Evolutionary conservation across 2,329 filamentous ascomycete species (phyloP).

Genomic region (Phyllosticta paracitricarpa): DNA sequence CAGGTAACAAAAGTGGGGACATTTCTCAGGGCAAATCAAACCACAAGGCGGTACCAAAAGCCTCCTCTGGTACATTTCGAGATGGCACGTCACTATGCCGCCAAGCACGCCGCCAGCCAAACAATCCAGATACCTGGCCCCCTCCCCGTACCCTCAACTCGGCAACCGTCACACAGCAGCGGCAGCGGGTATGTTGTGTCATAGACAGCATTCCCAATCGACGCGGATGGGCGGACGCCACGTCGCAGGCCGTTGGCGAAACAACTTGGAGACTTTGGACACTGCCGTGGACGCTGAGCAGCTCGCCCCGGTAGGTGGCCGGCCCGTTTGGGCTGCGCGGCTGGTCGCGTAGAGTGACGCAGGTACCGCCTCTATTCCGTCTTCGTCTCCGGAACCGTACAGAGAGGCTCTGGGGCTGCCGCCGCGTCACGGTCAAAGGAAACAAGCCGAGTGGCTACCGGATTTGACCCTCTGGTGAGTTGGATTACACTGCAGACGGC

Average conservation of each 20-base stretch:
- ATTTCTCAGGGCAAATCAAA: neutral
- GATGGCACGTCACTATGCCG: neutral
- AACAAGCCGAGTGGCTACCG: neutral
- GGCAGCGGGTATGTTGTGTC: neutral
- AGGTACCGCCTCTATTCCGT: neutral
- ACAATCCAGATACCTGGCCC: neutral
- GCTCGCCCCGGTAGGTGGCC: no score
- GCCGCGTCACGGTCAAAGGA: neutral
- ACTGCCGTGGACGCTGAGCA: neutral
- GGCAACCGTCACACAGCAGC: neutral
- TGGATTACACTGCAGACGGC: neutral
- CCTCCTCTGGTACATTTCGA: neutral
- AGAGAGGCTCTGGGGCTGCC: neutral
- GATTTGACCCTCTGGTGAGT: neutral
- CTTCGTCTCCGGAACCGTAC: neutral
- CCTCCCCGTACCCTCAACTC: neutral
- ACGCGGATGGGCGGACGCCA: neutral
- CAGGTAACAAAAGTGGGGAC: neutral
- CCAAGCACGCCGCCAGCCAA: neutral
- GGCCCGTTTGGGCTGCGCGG: neutral
- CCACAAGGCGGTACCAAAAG: neutral
- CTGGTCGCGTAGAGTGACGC: neutral
- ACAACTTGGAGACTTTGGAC: neutral
- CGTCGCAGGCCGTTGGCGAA: neutral
- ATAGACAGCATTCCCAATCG: neutral